Evolutionary conservation across 768 basidiomycete species (phyloP), one percentile per base, ranked within the genome.

Genomic region (Tricholoma saponaceum): DNA sequence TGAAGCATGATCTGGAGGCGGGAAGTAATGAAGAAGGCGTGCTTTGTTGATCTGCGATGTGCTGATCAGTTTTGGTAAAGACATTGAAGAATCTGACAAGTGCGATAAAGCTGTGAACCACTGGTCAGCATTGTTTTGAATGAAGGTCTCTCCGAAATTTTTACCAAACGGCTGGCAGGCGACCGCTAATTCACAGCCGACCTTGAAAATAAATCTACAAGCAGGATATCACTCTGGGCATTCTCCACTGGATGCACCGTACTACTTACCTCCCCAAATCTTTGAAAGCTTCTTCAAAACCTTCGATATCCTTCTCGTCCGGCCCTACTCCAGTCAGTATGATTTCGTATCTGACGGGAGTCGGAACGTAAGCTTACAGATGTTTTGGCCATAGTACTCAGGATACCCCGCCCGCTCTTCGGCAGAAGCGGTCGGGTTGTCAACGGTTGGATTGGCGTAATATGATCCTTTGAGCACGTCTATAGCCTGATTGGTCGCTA

Each of bases 11-110:
- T 73, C 79, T 1, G 79, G 66, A 9, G 86, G 85, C 14, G 96
- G 90, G 66, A 95, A 99, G 71, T 99, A 99, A 68, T 99, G 96
- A n/a, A 99, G 77, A 12, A 99, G 81, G 30, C 97, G 83, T 3
- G 92, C 96, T 70, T 98, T 98, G 37, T 85, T 90, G 5, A 90
- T 92, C 64, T 89, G 86, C 7, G 92, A 92, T 2, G 80, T 79
- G 16, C 77, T 71, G 66, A 98, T 90, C 51, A 99, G 73, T 14
- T 82, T 70, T 6, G 85, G 79, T 22, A 98, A 74, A 8, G 90
- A 88, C 47, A 90, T 64, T 0, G 84, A 84, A 1, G 82, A 72
- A 68, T 92, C 88, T 2, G 78, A 76, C 43, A 92, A 68, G 60
- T 89, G 81, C 33, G 84, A 72, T 13, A 87, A 81, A 35, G 85